These are phyloP conservation scores for Berberis vulgaris DNA, from an alignment of 164 flowering plant species.

Conservation along the genomic window DNA sequence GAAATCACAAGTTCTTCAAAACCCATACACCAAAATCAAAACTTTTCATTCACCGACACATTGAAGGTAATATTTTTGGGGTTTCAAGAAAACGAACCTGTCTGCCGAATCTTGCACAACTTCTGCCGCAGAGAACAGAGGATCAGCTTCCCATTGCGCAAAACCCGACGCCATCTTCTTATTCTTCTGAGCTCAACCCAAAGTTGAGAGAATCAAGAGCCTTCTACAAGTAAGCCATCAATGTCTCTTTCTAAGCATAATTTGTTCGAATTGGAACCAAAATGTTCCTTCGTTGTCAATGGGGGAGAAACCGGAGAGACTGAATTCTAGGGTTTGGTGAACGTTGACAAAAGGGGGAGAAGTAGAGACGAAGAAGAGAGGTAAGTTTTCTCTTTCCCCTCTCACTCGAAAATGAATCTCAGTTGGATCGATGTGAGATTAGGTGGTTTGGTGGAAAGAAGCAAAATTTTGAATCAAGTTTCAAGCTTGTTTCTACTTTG, in stretches of 20 bases:
- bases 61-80: too few relatives aligned
- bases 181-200: neutral
- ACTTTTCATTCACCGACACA: too few relatives aligned
- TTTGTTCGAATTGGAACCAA: neutral
- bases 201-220: neutral
- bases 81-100: slow-evolving; percentile 15
- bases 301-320: neutral
- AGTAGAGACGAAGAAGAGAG: too few relatives aligned
- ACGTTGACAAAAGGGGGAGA: neutral
- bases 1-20: too few relatives aligned
- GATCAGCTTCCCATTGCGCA: slow-evolving; percentile 49
- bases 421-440: too few relatives aligned
- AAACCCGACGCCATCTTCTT: slow-evolving; percentile 21
- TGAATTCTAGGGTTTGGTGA: neutral
- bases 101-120: slow-evolving; percentile 58
- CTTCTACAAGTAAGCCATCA: neutral
- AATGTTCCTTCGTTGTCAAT: neutral
- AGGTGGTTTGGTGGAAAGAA: too few relatives aligned
- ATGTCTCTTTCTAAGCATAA: too few relatives aligned
- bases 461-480: too few relatives aligned
- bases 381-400: too few relatives aligned
- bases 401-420: too few relatives aligned
- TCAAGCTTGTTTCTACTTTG: too few relatives aligned
- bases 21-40: too few relatives aligned
- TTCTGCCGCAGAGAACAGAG: slow-evolving; percentile 53